Base-by-base conservation (phyloP, 2,329 filamentous ascomycete genomes). In the Scedosporium apiospermum region DNA sequence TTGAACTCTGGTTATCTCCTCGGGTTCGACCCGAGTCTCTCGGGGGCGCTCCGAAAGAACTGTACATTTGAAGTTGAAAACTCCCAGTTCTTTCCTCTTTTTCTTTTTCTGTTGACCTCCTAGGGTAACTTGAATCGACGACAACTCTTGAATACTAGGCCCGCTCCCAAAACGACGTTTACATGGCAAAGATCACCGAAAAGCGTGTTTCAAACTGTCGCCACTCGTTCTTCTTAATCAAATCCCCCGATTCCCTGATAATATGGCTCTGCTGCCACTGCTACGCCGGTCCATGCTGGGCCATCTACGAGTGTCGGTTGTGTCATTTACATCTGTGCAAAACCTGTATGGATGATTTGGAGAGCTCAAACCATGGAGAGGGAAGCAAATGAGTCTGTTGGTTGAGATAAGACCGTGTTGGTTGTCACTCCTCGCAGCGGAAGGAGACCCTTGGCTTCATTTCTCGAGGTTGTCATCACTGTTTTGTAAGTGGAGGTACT, bases 201-300 rank as follows among this genome's bases (percentile, higher is more conserved):
- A 57, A 42, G 60, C 49, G 46, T 34, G 18, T n/a, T 26, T 51
- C 34, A 18, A 55, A 27, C 49, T 61, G 60, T 12, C 18, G 49
- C 46, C 60, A 61, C 18, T 38, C 21, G 18, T 61, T 55, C 46
- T 42, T 61, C 27, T 12, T 61, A 6, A 61, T 61, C 60, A 61
- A 61, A 41, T 61, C 60, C 10, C 60, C 55, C 5, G 42, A 61
- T 34, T 55, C 49, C 3, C 41, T 61, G 30, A 38, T 61, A 7
- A 49, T 18, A 41, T 61, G 60, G 60, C 30, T 57, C 49, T 61
- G 60, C 10, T 23, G 6, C 5, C 27, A 55, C 4, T 61, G 60
- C 21, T 61, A 61, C 44, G 53, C 26, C 6, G 60, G 60, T 4
- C 60, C 60, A 21, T 61, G 60, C 49, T 61, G 60, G 60, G 60